These are phyloP conservation scores for Botrytis porri DNA, from an alignment of 2,329 filamentous ascomycete genomes.

Conservation along the genomic window DNA sequence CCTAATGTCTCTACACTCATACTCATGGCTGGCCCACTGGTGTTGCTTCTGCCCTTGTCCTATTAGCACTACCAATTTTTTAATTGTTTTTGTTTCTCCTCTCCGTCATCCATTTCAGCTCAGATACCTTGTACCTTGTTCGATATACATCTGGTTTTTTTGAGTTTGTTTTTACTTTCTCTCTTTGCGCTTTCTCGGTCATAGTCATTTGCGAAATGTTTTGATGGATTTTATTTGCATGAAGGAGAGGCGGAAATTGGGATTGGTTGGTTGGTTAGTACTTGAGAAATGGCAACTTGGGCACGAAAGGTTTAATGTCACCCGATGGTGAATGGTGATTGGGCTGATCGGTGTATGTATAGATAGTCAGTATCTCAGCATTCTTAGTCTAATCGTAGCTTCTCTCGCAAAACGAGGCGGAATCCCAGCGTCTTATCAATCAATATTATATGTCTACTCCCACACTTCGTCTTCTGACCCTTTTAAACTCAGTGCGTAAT, in stretches of 20 bases:
- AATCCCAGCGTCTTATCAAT: conserved; percentile 24
- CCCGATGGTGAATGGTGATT: conserved; percentile 16
- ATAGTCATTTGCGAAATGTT: conserved; percentile 23
- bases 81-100: conserved; percentile 35
- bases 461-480: neutral
- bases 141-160: conserved; percentile 46
- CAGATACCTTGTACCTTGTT: conserved; percentile 65
- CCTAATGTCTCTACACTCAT: conserved; percentile 34
- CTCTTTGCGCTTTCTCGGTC: conserved; percentile 5
- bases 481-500: neutral
- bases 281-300: conserved; percentile 16
- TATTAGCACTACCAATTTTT: conserved; percentile 31
- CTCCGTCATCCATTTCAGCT: conserved; percentile 34
- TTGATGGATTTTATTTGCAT: conserved; percentile 24
- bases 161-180: conserved; percentile 21
- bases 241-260: conserved; percentile 17
- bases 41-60: conserved; percentile 39
- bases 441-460: conserved; percentile 20
- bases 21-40: conserved; percentile 39
- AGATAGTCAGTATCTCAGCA: conserved; percentile 26
- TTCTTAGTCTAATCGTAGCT: neutral
- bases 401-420: conserved; percentile 11
- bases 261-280: conserved; percentile 10
- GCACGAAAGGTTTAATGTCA: conserved; percentile 20
- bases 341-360: conserved; percentile 24